Evolutionary conservation across 495 filamentous ascomycete genomes (phyloP), one percentile per base, ranked within the genome.

Genomic region (Staphylotrichum longicolle): DNA sequence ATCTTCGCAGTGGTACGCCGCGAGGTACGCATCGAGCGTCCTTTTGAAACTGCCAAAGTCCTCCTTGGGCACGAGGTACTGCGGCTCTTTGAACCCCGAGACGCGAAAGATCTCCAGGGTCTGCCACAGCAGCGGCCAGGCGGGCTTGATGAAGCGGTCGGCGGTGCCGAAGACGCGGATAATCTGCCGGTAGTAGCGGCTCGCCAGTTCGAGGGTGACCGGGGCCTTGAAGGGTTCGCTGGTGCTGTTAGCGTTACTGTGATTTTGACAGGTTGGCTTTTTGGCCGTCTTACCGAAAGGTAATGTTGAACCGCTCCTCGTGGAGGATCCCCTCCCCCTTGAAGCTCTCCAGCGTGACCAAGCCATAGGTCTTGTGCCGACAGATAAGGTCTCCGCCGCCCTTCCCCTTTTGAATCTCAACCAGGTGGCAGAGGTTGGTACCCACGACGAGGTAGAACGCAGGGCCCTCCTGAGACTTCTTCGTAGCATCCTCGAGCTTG

Each of bases 381-480:
- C 86, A 32, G 70, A 77, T 59, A 72, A 80, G 57, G 72, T 76
- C 58, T 72, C 81, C 57, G 78, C 85, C 50, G 78, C 85, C 50
- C 81, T 85, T 74, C 10, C 56, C 62, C 77, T 82, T 66, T 73
- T 76, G 45, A 72, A 77, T 74, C 45, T 91, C 88, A 15, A 95
- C 82, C 20, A 97, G 68, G 73, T 96, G 88, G 53, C 96, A 78
- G 58, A 91, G 88, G 75, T 94, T 87, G 15, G 89, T 80, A 15
- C 91, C 93, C 67, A 98, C 84, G 0, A 86, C 90, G 53, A 98
- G 83, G 71, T 96, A 96, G 69, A 88, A 96, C 20, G 89, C 84
- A 15, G 94, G 77, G 63, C 91, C 85, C 62, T 97, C 94, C 32
- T 86, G 83, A 56, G 89, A 89, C 34, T 88, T 86, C 63, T 76